Evolutionary conservation across 148 eudicot genomes (phyloP).

Genomic region (Amaranthus cruentus): DNA sequence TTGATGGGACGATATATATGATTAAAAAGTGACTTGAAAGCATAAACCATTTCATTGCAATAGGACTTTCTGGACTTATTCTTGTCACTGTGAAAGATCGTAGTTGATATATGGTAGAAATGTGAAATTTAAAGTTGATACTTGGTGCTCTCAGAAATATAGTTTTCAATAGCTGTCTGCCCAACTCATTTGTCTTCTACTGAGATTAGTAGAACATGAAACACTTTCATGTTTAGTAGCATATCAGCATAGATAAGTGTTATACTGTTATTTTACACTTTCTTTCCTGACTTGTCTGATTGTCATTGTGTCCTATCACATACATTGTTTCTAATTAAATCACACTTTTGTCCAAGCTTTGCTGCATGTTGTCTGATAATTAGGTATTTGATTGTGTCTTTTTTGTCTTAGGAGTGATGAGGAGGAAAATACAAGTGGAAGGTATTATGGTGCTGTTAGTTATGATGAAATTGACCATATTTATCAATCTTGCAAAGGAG

Average conservation of each 20-base stretch:
- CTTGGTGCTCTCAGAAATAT: background rate
- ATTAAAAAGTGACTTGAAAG: too few species aligned
- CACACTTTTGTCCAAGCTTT: background rate
- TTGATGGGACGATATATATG: too few species aligned
- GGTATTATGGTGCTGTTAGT: conserved; percentile 42
- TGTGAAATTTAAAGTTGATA: background rate
- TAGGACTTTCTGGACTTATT: too few species aligned
- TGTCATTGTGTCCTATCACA: background rate
- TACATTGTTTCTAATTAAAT: background rate
- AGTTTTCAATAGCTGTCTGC: background rate
- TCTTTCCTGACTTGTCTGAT: conserved; percentile 1
- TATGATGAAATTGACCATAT: conserved; percentile 46
- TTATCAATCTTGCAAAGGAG: conserved; percentile 43
- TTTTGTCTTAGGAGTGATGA: conserved; percentile 55
- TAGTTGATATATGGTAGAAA: background rate
- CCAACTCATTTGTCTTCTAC: background rate
- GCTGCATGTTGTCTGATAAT: conserved; percentile 1
- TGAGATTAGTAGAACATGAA: background rate
- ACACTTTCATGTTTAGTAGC: background rate
- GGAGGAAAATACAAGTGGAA: conserved; percentile 44
- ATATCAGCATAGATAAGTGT: background rate
- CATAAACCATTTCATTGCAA: too few species aligned
- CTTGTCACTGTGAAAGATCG: background rate
- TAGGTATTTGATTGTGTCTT: conserved; percentile 4
- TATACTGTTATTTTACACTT: background rate